Base-by-base conservation (phyloP, 352 stramenopile genomes). In the Pythium utonaiense region DNA sequence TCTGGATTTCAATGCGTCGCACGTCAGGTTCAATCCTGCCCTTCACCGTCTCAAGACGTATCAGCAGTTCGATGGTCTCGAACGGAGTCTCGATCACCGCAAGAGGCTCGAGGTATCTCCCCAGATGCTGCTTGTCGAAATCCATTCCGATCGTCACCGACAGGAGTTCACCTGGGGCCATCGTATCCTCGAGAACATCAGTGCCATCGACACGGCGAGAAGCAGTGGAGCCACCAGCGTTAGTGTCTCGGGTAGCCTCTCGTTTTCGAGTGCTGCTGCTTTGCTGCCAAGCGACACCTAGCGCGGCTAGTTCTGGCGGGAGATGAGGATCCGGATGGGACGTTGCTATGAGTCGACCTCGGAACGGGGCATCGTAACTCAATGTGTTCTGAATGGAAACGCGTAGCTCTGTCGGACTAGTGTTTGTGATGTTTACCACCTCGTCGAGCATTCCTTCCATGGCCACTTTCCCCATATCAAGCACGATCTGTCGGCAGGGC, bases 391-490 rank as follows among this genome's bases (percentile, higher is more conserved):
- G 36, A 13, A 42, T 42, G 1, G 36, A 42, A 6, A 42, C 25
- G 2, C 12, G 49, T 16, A 80, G 34, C 28, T 67, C 60, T 1
- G 82, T 61, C 0, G 79, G 77, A 54, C 85, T 86, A 34, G 67
- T 30, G 53, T 87, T 89, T 6, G 48, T 72, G 24, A 87, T 57
- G 38, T 64, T 69, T 19, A 89, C 48, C n/a, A 71, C 58, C 10
- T 83, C 70, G 2, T 54, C 67, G 21, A 62, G 67, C 30, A 49
- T 51, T 5, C 52, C 67, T 21, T 62, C 45, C 8, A 50, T 57
- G n/a, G 74, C 70, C 21, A 88, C 59, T 22, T 73, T 75, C 5
- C 71, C 74, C 24, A 88, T 53, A 19, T 83, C 64, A 25, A 88
- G 66, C 6, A 77, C 17, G 16, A 85, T 34, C 7, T 69, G 72